Evolutionary conservation across 2,329 filamentous ascomycete species (phyloP).

Genomic region (Venturia effusa): DNA sequence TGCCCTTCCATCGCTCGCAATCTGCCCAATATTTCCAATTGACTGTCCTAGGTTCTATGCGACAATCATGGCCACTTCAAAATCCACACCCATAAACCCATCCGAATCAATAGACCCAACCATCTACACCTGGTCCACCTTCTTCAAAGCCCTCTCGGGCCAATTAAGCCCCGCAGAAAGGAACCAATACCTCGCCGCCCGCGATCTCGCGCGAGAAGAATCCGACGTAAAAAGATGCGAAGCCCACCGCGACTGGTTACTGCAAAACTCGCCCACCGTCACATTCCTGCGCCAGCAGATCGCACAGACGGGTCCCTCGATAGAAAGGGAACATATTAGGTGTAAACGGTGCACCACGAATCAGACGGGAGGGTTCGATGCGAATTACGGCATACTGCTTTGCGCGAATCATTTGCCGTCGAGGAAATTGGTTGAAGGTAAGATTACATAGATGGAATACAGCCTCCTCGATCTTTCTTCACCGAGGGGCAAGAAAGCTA

Average conservation of each 20-base stretch:
- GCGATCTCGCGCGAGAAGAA: conserved; percentile 64
- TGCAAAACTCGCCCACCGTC: conserved; percentile 60
- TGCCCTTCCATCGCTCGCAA: not conserved
- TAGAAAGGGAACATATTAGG: conserved; percentile 65
- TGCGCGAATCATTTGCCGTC: conserved; percentile 86
- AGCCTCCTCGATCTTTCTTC: not conserved
- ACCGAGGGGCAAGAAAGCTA: not conserved
- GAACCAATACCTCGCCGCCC: conserved; percentile 66
- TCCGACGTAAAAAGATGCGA: conserved; percentile 75
- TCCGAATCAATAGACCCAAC: conserved; percentile 17
- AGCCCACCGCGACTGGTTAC: conserved; percentile 68
- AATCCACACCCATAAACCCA: not conserved
- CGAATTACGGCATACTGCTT: conserved; percentile 76
- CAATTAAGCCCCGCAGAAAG: conserved; percentile 57
- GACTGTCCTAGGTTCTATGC: not conserved
- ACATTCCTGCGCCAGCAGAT: conserved; percentile 81
- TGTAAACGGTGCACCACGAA: conserved; percentile 69
- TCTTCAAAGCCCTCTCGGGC: conserved; percentile 72
- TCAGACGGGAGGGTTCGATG: conserved; percentile 74
- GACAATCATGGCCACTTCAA: not conserved
- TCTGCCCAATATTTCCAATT: not conserved
- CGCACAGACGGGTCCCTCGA: conserved; percentile 61
- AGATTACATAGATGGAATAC: too few relatives aligned
- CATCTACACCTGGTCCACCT: conserved; percentile 61
- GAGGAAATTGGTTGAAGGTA: conserved; percentile 61